Evolutionary conservation across 1,284 basidiomycete species (phyloP).

Genomic region (Cryptococcus sp.): DNA sequence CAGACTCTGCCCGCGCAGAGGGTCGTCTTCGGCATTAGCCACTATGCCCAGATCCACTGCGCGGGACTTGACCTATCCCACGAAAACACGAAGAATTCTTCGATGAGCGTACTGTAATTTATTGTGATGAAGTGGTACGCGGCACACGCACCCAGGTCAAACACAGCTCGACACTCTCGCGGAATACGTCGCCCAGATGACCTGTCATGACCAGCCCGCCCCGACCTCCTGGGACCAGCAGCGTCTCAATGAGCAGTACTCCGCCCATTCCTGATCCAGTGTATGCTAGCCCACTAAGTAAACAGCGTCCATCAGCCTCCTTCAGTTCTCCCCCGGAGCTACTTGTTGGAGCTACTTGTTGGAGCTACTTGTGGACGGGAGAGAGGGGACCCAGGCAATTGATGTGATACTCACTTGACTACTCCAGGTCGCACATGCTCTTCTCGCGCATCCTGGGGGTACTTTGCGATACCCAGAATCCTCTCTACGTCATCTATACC

Average conservation of each 20-base stretch:
- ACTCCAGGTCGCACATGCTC: constrained; percentile 39
- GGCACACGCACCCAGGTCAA: constrained; percentile 52
- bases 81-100: neutral
- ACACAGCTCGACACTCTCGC: constrained; percentile 88
- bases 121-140: neutral
- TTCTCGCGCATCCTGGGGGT: constrained; percentile 67
- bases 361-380: neutral
- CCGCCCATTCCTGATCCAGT: constrained; percentile 75
- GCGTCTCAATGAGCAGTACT: constrained; percentile 64
- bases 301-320: neutral
- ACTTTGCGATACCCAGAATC: constrained; percentile 79
- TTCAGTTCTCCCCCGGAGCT: neutral
- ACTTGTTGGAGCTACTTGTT: neutral
- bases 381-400: neutral
- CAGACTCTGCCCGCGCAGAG: constrained; percentile 62
- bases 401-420: constrained; percentile 36
- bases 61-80: constrained; percentile 68
- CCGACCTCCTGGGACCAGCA: constrained; percentile 41
- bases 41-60: constrained; percentile 82
- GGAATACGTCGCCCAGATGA: constrained; percentile 92
- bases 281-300: constrained; percentile 41
- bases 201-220: constrained; percentile 63
- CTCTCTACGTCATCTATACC: constrained; percentile 73
- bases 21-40: constrained; percentile 29
- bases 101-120: neutral